phyloP scores from a whole-genome alignment of 2,329 filamentous ascomycete genomes.

The Ophidiomyces ophidiicola region DNA sequence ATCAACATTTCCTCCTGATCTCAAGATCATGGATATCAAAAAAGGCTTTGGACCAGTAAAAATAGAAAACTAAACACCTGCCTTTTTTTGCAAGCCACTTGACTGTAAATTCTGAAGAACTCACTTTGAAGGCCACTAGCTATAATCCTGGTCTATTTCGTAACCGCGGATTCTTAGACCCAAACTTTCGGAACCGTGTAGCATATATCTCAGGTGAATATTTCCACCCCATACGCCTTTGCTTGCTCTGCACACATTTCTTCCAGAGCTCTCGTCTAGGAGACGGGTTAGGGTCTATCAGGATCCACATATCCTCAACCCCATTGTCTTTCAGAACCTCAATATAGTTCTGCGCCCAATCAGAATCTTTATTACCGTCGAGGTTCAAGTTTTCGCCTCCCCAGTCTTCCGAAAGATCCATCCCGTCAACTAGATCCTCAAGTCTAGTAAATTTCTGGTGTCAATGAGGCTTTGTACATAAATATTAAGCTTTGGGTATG shows the following conservation, averaged over 20 bases:
- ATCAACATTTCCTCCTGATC: too few species aligned
- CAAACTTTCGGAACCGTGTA: slow-evolving; percentile 8
- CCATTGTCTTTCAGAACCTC: slow-evolving; percentile 5
- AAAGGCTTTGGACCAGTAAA: too few species aligned
- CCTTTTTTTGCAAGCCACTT: too few species aligned
- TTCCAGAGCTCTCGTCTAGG: slow-evolving; percentile 4
- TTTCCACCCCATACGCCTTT: slow-evolving; percentile 12
- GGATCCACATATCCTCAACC: slow-evolving; percentile 4
- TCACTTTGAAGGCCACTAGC: too few species aligned
- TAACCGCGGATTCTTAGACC: slow-evolving; percentile 7
- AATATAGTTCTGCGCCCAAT: slow-evolving; percentile 3
- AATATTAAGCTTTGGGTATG: slow-evolving; percentile 16
- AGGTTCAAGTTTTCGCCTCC: slow-evolving; percentile 15
- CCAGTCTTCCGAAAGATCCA: slow-evolving; percentile 15
- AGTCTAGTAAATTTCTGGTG: slow-evolving; percentile 12
- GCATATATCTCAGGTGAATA: slow-evolving; percentile 11
- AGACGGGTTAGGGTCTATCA: slow-evolving; percentile 5
- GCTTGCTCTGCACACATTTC: slow-evolving; percentile 7
- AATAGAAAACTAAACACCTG: too few species aligned
- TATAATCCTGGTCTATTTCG: slow-evolving; percentile 1
- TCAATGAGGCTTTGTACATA: slow-evolving; percentile 18
- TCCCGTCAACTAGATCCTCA: slow-evolving; percentile 18
- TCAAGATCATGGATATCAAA: too few species aligned
- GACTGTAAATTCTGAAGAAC: too few species aligned
- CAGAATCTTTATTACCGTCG: neutral